A percentile compares a stretch with the other conserved stretches of the same genome.
These are phyloP conservation scores for Podosphaera aphanis DNA, from an alignment of 2,329 filamentous ascomycete genomes.

Conservation along the genomic window DNA sequence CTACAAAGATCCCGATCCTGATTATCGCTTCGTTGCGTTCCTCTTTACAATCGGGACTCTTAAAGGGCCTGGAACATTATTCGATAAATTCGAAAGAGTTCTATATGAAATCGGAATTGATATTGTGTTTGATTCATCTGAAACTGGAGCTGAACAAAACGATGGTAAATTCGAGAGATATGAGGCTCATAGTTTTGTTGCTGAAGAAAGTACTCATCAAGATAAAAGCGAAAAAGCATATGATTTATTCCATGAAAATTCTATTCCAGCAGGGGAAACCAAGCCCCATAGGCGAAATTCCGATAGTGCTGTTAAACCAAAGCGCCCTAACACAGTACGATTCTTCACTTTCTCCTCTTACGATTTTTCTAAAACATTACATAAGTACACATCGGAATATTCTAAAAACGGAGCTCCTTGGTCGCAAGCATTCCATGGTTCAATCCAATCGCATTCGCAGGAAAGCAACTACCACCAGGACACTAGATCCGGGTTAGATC, in stretches of 20 bases:
- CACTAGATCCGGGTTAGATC: conserved; percentile 11
- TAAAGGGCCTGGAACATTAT: conserved; percentile 30
- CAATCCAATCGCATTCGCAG: conserved; percentile 1
- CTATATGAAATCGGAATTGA: conserved; percentile 47
- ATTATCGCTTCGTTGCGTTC: conserved; percentile 53
- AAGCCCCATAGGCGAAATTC: conserved; percentile 14
- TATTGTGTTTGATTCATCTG: conserved; percentile 30
- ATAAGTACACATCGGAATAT: not conserved
- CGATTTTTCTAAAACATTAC: conserved; percentile 1
- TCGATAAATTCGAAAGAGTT: conserved; percentile 46
- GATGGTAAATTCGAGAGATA: not conserved
- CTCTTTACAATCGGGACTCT: conserved; percentile 56
- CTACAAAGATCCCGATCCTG: conserved; percentile 47
- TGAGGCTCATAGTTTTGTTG: not conserved
- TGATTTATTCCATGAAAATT: not conserved
- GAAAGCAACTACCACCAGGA: conserved; percentile 3
- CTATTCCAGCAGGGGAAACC: not conserved
- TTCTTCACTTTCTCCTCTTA: conserved; percentile 10
- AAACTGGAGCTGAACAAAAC: not conserved
- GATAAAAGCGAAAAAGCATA: not conserved
- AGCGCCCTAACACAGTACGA: conserved; percentile 4
- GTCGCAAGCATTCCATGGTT: not conserved
- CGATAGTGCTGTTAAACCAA: conserved; percentile 11
- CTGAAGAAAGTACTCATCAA: not conserved
- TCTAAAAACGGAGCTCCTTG: conserved; percentile 4